Conservation (phyloP, 371 early-diverging fungal species). For the Saksenaea vasiformis region DNA sequence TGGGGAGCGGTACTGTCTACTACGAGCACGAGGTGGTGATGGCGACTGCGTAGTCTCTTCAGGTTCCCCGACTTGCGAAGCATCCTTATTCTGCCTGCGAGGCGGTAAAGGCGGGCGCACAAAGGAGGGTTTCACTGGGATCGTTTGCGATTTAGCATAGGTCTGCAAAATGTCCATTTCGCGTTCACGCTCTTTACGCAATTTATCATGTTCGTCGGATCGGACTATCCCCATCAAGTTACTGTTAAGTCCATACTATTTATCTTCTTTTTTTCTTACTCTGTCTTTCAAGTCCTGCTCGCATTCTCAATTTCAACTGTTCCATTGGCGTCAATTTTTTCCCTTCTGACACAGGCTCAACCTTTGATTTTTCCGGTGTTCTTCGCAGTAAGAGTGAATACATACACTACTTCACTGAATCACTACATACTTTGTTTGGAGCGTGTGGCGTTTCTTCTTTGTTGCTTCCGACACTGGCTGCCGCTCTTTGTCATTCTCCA, state of each 20-base stretch:
- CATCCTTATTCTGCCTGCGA: conserved; percentile 10
- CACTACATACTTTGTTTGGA: background rate
- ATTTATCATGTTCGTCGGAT: conserved; percentile 30
- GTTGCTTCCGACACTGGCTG: background rate
- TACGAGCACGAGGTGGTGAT: conserved; percentile 8
- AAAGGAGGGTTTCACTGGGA: conserved; percentile 12
- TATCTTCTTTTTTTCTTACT: conserved; percentile 25
- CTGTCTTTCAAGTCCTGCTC: conserved; percentile 48
- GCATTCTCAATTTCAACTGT: conserved; percentile 49
- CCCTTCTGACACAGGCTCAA: conserved; percentile 4
- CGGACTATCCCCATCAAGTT: conserved; percentile 22
- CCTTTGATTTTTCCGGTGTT: background rate
- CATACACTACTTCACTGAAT: background rate
- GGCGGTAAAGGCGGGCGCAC: conserved; percentile 25
- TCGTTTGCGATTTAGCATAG: conserved; percentile 19
- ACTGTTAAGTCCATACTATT: background rate
- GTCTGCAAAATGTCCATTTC: conserved; percentile 30
- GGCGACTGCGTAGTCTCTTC: conserved; percentile 8
- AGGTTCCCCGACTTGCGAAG: background rate
- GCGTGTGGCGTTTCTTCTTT: background rate
- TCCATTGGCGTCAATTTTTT: conserved; percentile 57
- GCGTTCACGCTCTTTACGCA: conserved; percentile 32
- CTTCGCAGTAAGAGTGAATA: background rate
- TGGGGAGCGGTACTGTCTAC: conserved; percentile 16
- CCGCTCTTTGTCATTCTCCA: background rate